Percentiles rank a stretch among this genome's conserved stretches.
These are phyloP conservation scores for Hymenoscyphus repandus DNA, from an alignment of 2,329 filamentous ascomycete species.

Conservation along the genomic window DNA sequence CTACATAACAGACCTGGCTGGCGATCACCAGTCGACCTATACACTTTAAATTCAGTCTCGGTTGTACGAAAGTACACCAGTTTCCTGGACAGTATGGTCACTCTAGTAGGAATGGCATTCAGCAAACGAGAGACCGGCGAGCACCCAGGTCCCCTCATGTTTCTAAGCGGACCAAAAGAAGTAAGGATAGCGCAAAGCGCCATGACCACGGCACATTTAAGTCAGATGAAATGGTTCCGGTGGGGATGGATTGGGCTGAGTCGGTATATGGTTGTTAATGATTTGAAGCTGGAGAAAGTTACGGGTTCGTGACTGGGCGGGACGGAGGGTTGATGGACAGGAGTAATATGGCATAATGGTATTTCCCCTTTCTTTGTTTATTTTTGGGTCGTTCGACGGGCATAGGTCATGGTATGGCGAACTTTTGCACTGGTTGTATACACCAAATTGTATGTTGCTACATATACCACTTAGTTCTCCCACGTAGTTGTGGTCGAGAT, in stretches of 20 bases:
- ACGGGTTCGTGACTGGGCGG: slow-evolving; percentile 1
- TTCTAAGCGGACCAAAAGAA: slow-evolving; percentile 60
- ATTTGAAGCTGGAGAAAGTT: slow-evolving; percentile 60
- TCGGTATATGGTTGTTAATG: slow-evolving; percentile 94
- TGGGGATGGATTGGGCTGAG: slow-evolving; percentile 92
- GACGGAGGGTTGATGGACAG: not conserved
- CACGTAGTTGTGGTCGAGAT: slow-evolving; percentile 1
- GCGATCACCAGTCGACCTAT: slow-evolving; percentile 73
- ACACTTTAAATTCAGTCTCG: slow-evolving; percentile 71
- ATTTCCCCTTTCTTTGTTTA: not conserved
- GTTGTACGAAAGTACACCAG: slow-evolving; percentile 76
- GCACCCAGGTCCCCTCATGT: slow-evolving; percentile 58
- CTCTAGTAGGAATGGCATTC: slow-evolving; percentile 53
- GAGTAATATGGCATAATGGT: not conserved
- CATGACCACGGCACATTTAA: slow-evolving; percentile 86
- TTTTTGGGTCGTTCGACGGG: not conserved
- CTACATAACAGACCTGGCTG: slow-evolving; percentile 59
- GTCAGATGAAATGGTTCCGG: slow-evolving; percentile 98
- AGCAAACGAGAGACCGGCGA: slow-evolving; percentile 37
- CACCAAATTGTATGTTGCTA: not conserved
- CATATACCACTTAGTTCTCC: slow-evolving; percentile 1
- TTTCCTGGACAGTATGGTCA: slow-evolving; percentile 70
- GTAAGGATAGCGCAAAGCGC: slow-evolving; percentile 70
- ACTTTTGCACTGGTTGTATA: not conserved
- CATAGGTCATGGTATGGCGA: not conserved